Evolutionary conservation across 2,329 filamentous ascomycete species (phyloP), one percentile per base, ranked within the genome.

Genomic region (Lasiodiplodia theobromae): DNA sequence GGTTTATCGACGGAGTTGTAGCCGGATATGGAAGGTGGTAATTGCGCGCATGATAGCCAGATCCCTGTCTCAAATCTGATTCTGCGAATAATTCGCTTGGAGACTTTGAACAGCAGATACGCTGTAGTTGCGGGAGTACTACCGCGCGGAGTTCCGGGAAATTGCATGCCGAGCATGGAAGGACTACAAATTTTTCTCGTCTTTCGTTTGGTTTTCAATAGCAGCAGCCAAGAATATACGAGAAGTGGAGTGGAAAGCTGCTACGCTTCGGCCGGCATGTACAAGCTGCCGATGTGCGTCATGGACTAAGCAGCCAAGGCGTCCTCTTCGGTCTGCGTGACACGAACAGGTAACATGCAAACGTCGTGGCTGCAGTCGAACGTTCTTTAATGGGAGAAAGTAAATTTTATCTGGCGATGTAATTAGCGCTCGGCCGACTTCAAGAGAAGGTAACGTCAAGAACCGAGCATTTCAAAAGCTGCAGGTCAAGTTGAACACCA

Each of bases 21-120:
- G 16, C 58, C 58, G 1, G 6, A 49, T 51, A 2, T 10, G 58
- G 58, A 63, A 63, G 58, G 58, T 63, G 40, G 58, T 63, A 63
- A 63, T 25, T n/a, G 23, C 54, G 56, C n/a, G 40, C 37, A 28
- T 63, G 58, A 63, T 51, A 63, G 25, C 14, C 40, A n/a, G 28
- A 34, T 37, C 58, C 58, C 16, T 47, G 21, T 38, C 37, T 44
- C 21, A 7, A n/a, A n/a, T 37, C 18, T 40, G 18, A 4, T 25
- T 40, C 34, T 37, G 56, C 21, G n/a, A 44, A 40, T 25, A 14
- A 28, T 40, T 44, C 21, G 56, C 56, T 40, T 58, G n/a, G 37
- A 21, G 18, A 11, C 21, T 3, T 21, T 11, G n/a, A 47, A n/a
- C n/a, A 34, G 12, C 2, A 3, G n/a, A n/a, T 21, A 47, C 44